Evolutionary conservation across 2,329 filamentous ascomycete genomes (phyloP), one percentile per base, ranked within the genome.

Genomic region (Camptophora hylomeconis): DNA sequence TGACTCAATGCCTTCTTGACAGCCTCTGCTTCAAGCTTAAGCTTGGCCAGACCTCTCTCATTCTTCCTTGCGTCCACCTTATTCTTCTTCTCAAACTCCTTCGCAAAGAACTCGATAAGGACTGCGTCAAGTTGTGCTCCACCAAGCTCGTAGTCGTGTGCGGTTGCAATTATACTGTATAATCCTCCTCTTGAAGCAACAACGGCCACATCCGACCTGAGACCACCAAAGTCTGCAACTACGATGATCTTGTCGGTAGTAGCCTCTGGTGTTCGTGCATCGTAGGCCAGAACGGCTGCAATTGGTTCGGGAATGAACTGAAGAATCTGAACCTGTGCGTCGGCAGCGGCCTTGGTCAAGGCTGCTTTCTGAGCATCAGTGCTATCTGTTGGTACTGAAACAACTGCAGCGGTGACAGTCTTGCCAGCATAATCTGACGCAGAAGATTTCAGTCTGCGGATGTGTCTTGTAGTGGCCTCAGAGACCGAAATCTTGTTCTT

Each of bases 41-140:
- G 66, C 69, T 95, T 98, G 37, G 89, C 86, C 46, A 94, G 62
- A 47, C 80, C 79, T 47, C 76, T 76, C 31, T 76, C 67, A 52
- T 89, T 82, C 50, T 76, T 69, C 45, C 86, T 72, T 13, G 89
- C 89, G 56, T 95, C 89, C 33, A 72, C 72, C 62, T 76, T 78
- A 70, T 95, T 73, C 69, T 92, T 93, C 72, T 98, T 95, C 51
- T 89, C 71, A 62, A 98, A 98, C 60, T 98, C 89, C 69, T 98
- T 98, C 46, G 87, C 80, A 46, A 95, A 94, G 66, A 94, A 78
- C 54, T 98, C 87, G 53, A 93, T 80, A 35, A 98, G 69, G 27
- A 87, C 79, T 54, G 89, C 72, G 63, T 98, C 89, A 33, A 98
- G 68, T 42, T 84, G 75, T 19, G 73, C 68, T 49, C 89, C 89